A percentile compares a stretch with the other conserved stretches of the same genome.
Evolutionary conservation across 2,329 filamentous ascomycete species (phyloP).

Genomic region (Cladosporium sp.): DNA sequence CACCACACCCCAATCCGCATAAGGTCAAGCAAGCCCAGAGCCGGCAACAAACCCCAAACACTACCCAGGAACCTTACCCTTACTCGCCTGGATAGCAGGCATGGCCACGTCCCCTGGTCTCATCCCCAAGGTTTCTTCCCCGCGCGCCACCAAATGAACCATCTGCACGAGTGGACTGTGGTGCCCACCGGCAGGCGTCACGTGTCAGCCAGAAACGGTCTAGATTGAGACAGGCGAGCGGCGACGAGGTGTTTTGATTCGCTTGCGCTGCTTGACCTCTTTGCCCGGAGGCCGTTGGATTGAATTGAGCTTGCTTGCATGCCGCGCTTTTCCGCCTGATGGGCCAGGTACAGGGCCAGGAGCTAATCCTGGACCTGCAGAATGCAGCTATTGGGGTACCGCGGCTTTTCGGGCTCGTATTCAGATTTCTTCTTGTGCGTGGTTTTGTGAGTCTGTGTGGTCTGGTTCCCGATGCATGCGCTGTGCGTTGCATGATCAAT

Average conservation of each 20-base stretch:
- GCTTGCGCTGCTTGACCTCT: too few species aligned
- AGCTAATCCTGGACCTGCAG: not conserved
- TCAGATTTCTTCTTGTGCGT: too few species aligned
- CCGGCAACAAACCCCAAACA: not conserved
- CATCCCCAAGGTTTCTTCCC: slow-evolving; percentile 4
- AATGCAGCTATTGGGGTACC: not conserved
- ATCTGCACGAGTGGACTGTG: too few species aligned
- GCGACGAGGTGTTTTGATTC: not conserved
- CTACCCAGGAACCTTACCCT: too few species aligned
- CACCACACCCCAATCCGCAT: not conserved
- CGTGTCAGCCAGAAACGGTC: slow-evolving; percentile 7
- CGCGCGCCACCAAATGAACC: slow-evolving; percentile 8
- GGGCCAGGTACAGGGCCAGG: not conserved
- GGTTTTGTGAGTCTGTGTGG: too few species aligned
- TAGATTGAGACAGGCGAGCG: slow-evolving; percentile 1
- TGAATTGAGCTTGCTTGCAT: slow-evolving; percentile 1
- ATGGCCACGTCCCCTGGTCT: too few species aligned
- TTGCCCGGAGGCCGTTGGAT: too few species aligned
- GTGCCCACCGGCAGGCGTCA: slow-evolving; percentile 10
- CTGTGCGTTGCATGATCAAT: too few species aligned
- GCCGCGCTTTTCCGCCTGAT: too few species aligned
- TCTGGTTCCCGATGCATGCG: too few species aligned
- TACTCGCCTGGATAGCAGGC: too few species aligned
- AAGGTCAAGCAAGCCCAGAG: not conserved
- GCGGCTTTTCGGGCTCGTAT: too few species aligned